Evolutionary conservation across 228 moss, liverwort and hornwort genomes (phyloP), one percentile per base, ranked within the genome.

Genomic region (Sphagnum fallax): DNA sequence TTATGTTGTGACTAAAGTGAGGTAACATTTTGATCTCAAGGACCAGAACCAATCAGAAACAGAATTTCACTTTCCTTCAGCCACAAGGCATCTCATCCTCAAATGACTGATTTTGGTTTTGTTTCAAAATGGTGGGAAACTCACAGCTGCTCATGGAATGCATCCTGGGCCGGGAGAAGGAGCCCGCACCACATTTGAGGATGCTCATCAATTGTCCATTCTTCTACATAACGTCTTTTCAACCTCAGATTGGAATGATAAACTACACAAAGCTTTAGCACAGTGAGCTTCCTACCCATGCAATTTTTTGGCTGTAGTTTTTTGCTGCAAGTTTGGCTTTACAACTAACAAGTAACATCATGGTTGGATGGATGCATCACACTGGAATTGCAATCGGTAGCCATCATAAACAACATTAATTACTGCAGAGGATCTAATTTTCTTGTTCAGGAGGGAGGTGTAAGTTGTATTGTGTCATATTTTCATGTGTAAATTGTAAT

Each of bases 91-190:
- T 32, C 32, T 32, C 32, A 32, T 32, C 32, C 32, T 32, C 32
- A 32, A 32, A 32, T 32, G 32, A 32, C 32, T 32, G 32, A 32
- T 32, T 32, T 32, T 32, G 32, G 32, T 32, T 32, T 32, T 32
- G 32, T 32, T 32, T 32, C 32, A 32, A 32, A 32, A 32, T 32
- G 32, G 32, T 32, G 32, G 32, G 32, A 32, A 32, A 32, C 32
- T 32, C 2, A 76, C 83, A 88, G 88, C 88, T 74, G 85, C 82
- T 57, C 80, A 82, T 64, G 88, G 78, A 6, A 88, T 85, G 85
- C 82, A 78, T 78, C 75, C 82, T n/a, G 82, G 80, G 7, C 78
- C 78, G 4, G 85, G 85, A 61, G 77, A 82, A 70, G 82, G 82
- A 65, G 85, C 78, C 49, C 79, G 82, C 58, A 80, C 80, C 11